Evolutionary conservation across 768 basidiomycete genomes (phyloP).

Genomic region (Brasilioporus rufonigricans): DNA sequence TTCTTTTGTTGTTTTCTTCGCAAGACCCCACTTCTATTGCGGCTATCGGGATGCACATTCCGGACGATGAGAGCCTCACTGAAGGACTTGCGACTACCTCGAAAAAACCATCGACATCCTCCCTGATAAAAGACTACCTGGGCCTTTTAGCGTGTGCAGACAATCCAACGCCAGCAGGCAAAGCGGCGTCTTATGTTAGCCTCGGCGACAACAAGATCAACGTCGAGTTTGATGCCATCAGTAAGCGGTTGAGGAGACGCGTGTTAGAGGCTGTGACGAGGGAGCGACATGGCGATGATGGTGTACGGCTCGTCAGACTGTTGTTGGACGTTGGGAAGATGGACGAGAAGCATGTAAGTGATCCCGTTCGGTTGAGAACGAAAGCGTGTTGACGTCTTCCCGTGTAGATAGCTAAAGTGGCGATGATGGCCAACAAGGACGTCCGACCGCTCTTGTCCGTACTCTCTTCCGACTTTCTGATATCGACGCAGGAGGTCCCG

Average conservation of each 20-base stretch:
- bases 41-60: constrained; percentile 59
- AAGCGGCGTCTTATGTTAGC: constrained; percentile 69
- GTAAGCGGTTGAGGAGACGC: constrained; percentile 60
- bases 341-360: constrained; percentile 86
- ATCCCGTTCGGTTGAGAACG: neutral
- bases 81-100: constrained; percentile 57
- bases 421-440: constrained; percentile 90
- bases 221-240: constrained; percentile 77
- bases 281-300: constrained; percentile 81
- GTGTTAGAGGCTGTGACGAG: constrained; percentile 76
- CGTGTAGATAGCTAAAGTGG: constrained; percentile 83
- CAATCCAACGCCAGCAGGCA: constrained; percentile 74
- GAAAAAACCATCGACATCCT: constrained; percentile 52
- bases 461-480: constrained; percentile 75
- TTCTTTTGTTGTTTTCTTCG: neutral
- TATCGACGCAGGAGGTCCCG: constrained; percentile 92
- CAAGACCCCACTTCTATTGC: constrained; percentile 67
- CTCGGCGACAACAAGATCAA: constrained; percentile 68
- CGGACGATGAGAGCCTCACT: constrained; percentile 61
- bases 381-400: neutral
- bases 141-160: constrained; percentile 77
- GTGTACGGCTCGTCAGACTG: constrained; percentile 77
- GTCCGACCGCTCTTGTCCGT: constrained; percentile 77
- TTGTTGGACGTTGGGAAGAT: constrained; percentile 83
- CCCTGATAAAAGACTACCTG: constrained; percentile 77